These are phyloP conservation scores for Candida peoriensis DNA, from an alignment of 805 yeast genomes.

Conservation along the genomic window DNA sequence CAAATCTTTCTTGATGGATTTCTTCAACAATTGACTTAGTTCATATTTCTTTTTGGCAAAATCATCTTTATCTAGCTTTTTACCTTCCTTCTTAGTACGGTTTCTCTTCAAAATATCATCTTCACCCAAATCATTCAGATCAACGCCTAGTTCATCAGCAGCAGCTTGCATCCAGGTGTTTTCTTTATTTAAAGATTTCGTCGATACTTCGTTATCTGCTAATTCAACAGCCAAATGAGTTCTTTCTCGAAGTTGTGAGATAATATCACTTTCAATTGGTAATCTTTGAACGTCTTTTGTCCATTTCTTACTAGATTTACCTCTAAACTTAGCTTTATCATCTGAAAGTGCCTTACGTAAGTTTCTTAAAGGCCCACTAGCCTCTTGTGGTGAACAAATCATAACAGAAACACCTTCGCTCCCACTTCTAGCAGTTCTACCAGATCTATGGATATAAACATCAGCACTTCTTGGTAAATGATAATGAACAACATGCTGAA, in stretches of 20 bases:
- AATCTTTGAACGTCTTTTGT: constrained; percentile 59
- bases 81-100: constrained; percentile 48
- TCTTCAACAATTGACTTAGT: constrained; percentile 45
- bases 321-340: constrained; percentile 23
- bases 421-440: constrained; percentile 98
- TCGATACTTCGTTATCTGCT: constrained; percentile 64
- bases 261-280: constrained; percentile 71
- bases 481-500: constrained; percentile 92
- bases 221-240: constrained; percentile 64
- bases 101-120: constrained; percentile 64
- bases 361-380: constrained; percentile 79
- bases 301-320: constrained; percentile 36
- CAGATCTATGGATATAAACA: constrained; percentile 90
- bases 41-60: constrained; percentile 42
- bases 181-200: constrained; percentile 59
- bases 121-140: constrained; percentile 61
- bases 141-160: constrained; percentile 89
- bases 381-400: constrained; percentile 91
- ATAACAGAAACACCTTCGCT: constrained; percentile 90
- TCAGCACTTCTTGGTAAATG: constrained; percentile 95
- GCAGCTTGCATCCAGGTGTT: constrained; percentile 82
- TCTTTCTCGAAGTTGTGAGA: constrained; percentile 67
- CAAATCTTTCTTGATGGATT: constrained; percentile 55
- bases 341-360: constrained; percentile 53
- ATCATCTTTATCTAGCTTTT: constrained; percentile 48